These are phyloP conservation scores for Aspergillus quadrilineatus DNA, from an alignment of 2,329 filamentous ascomycete genomes.

Conservation along the genomic window DNA sequence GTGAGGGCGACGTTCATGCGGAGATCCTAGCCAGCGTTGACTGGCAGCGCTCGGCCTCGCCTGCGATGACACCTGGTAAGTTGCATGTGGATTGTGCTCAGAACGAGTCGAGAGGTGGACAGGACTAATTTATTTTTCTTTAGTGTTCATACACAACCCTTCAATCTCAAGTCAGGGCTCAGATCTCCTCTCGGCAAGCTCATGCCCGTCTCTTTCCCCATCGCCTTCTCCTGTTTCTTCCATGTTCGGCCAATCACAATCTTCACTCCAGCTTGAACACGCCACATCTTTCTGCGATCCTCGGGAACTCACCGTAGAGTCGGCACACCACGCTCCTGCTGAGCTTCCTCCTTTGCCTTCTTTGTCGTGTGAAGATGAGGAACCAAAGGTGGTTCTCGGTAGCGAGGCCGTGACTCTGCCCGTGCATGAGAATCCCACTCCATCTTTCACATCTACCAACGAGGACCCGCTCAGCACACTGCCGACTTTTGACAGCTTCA, in stretches of 20 bases:
- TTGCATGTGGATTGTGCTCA: not conserved
- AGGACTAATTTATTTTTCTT: slow-evolving; percentile 29
- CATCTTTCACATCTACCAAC: slow-evolving; percentile 42
- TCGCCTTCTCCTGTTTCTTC: slow-evolving; percentile 75
- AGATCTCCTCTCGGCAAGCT: slow-evolving; percentile 68
- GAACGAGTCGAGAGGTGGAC: slow-evolving; percentile 17
- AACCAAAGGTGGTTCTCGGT: slow-evolving; percentile 37
- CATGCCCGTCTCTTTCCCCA: slow-evolving; percentile 82
- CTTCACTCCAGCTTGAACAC: slow-evolving; percentile 60
- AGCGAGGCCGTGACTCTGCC: slow-evolving; percentile 39
- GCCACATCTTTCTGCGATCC: slow-evolving; percentile 86
- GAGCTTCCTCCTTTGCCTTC: slow-evolving; percentile 62
- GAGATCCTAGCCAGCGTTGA: slow-evolving; percentile 73
- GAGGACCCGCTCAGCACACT: slow-evolving; percentile 59
- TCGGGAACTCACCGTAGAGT: slow-evolving; percentile 75
- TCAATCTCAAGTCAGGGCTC: slow-evolving; percentile 63
- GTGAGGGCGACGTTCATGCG: slow-evolving; percentile 67
- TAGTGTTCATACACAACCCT: slow-evolving; percentile 66
- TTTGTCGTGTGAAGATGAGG: slow-evolving; percentile 51
- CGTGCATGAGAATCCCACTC: slow-evolving; percentile 37
- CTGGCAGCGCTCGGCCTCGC: slow-evolving; percentile 75
- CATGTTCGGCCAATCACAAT: slow-evolving; percentile 75
- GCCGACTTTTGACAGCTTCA: slow-evolving; percentile 78
- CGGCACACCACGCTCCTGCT: slow-evolving; percentile 46
- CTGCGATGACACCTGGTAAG: slow-evolving; percentile 89